These are phyloP conservation scores for Globisporangium lucens DNA, from an alignment of 352 stramenopile species.

Conservation along the genomic window DNA sequence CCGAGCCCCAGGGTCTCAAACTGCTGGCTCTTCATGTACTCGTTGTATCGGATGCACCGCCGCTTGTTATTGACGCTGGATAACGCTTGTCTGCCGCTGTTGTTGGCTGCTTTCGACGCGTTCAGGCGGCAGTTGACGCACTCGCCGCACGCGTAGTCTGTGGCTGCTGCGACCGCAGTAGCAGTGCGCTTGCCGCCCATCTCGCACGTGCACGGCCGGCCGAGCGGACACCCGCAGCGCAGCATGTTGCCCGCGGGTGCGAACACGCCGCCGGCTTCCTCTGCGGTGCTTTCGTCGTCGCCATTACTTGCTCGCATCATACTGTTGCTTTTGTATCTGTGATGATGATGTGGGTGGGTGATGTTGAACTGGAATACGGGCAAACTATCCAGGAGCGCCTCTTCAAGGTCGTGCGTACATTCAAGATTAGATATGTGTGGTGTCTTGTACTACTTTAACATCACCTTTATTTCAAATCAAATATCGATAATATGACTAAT, in stretches of 20 bases:
- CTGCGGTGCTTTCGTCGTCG: conserved; percentile 4
- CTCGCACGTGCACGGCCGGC: conserved; percentile 57
- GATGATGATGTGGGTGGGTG: background rate
- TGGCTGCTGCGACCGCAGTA: background rate
- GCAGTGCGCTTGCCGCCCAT: conserved; percentile 25
- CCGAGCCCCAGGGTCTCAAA: conserved; percentile 42
- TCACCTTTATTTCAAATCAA: no score
- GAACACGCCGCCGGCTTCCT: conserved; percentile 20
- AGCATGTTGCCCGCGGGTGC: conserved; percentile 43
- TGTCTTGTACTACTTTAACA: no score
- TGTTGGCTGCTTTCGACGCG: conserved; percentile 18
- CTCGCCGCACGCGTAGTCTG: conserved; percentile 31
- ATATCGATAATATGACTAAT: no score
- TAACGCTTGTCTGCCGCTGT: background rate
- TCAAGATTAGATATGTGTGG: no score
- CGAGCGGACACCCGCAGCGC: conserved; percentile 52
- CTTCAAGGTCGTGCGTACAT: background rate
- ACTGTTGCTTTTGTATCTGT: background rate
- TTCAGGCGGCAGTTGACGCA: conserved; percentile 71
- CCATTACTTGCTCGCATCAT: background rate
- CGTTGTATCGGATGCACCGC: conserved; percentile 50
- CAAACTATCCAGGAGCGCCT: background rate
- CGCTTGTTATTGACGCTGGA: conserved; percentile 19
- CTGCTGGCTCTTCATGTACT: conserved; percentile 31
- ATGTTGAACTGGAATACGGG: background rate